Evolutionary conservation across 2,329 filamentous ascomycete genomes (phyloP).

Genomic region (Cladosporium halotolerans): DNA sequence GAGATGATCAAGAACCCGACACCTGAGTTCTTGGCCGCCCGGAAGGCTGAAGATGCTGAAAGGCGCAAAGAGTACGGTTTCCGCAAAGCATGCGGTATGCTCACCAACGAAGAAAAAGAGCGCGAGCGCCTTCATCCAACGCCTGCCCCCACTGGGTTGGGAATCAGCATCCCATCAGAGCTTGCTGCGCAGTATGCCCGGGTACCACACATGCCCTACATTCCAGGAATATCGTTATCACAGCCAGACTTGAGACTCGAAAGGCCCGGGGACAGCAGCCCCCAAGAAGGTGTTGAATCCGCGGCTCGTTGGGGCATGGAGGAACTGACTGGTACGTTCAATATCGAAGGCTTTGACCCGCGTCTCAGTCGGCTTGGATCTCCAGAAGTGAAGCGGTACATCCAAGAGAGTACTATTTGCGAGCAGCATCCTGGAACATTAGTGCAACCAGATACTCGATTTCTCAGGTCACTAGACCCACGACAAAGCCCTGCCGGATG

Average conservation of each 20-base stretch:
- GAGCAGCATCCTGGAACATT: no score
- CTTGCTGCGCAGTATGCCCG: neutral
- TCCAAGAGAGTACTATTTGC: neutral
- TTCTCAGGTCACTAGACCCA: neutral
- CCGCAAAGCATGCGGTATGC: conserved; percentile 2
- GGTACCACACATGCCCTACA: no score
- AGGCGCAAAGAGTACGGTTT: conserved; percentile 2
- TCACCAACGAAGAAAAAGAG: conserved; percentile 1
- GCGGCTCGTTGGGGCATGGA: neutral
- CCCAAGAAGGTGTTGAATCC: no score
- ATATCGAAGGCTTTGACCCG: conserved; percentile 4
- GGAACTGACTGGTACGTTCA: neutral
- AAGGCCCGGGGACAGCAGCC: no score
- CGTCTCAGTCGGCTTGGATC: conserved; percentile 5
- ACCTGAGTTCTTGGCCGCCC: neutral
- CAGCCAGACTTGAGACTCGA: no score
- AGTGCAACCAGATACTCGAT: no score
- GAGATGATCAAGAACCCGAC: conserved; percentile 2
- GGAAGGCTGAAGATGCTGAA: neutral
- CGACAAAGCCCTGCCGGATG: neutral
- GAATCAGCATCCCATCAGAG: neutral
- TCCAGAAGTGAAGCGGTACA: conserved; percentile 2
- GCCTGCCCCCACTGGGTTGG: neutral
- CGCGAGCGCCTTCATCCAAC: neutral
- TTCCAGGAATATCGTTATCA: no score